These are phyloP conservation scores for Ustilago sp. DNA, from an alignment of 1,284 basidiomycete species.

Conservation along the genomic window DNA sequence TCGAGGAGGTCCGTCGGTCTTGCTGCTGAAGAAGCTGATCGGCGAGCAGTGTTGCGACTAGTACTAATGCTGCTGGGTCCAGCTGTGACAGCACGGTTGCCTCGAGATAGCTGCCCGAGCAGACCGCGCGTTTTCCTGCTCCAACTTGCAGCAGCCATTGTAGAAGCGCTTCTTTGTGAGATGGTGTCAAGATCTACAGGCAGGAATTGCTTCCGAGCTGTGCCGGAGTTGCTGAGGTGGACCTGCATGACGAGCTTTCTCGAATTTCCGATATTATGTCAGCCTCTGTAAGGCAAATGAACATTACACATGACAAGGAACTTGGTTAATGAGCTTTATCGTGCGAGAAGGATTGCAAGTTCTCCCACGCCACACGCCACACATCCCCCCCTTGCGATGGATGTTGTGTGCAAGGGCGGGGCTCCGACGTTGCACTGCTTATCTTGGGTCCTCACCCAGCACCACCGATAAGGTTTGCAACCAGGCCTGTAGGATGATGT, in stretches of 20 bases:
- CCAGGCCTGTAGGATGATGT: not conserved
- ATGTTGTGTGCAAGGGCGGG: not conserved
- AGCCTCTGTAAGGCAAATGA: not conserved
- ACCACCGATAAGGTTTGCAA: not conserved
- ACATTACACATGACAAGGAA: not conserved
- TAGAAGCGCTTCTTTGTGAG: too few species aligned
- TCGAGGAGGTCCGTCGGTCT: slow-evolving; percentile 40
- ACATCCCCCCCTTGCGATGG: not conserved
- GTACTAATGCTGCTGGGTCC: not conserved
- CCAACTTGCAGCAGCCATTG: slow-evolving; percentile 18
- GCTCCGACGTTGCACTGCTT: not conserved
- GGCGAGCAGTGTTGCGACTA: slow-evolving; percentile 4
- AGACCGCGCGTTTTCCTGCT: slow-evolving; percentile 11
- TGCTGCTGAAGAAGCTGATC: slow-evolving; percentile 48
- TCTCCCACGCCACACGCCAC: not conserved
- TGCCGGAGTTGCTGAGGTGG: not conserved
- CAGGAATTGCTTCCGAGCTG: not conserved
- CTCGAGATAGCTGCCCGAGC: slow-evolving; percentile 20
- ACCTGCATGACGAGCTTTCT: slow-evolving; percentile 9
- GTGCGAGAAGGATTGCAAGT: not conserved
- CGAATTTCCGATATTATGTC: slow-evolving; percentile 5
- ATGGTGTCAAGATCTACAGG: not conserved
- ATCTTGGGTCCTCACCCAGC: not conserved
- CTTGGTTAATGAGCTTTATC: not conserved
- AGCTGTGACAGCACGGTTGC: slow-evolving; percentile 4